Evolutionary conservation across 257 asterid genomes (phyloP).

Genomic region (Verbena officinalis): DNA sequence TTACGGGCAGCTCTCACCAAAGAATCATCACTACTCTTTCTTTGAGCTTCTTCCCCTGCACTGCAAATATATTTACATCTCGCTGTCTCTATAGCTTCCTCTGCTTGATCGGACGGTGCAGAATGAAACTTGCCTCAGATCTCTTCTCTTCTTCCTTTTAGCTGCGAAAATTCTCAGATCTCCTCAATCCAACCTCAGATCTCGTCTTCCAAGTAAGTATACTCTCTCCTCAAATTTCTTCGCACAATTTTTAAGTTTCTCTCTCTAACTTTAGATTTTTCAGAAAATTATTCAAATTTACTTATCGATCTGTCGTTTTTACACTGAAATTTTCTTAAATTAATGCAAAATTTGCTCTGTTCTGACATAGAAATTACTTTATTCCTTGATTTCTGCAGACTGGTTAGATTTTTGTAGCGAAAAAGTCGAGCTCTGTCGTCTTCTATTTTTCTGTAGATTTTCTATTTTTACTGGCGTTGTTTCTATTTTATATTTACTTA

Average conservation of each 20-base stretch:
- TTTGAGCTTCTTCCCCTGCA: slow-evolving; percentile 15
- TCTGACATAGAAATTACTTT: background rate
- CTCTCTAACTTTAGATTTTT: background rate
- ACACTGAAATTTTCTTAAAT: background rate
- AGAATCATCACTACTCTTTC: slow-evolving; percentile 31
- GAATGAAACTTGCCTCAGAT: slow-evolving; percentile 40
- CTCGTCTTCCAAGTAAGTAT: slow-evolving; percentile 41
- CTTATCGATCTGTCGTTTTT: background rate
- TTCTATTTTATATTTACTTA: background rate
- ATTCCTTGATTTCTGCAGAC: background rate
- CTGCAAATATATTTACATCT: slow-evolving; percentile 30
- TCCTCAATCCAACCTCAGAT: slow-evolving; percentile 47
- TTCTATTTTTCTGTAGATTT: background rate
- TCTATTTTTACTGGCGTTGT: no score
- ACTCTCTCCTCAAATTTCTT: background rate
- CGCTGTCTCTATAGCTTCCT: slow-evolving; percentile 35
- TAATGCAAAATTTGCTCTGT: background rate
- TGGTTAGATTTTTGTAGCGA: background rate
- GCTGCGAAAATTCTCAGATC: slow-evolving; percentile 39
- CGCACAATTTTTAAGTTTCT: background rate
- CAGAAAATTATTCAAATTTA: background rate
- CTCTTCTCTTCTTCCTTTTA: slow-evolving; percentile 37
- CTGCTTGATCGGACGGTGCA: slow-evolving; percentile 60
- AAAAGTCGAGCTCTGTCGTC: slow-evolving; percentile 27
- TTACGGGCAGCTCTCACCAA: slow-evolving; percentile 50